Conservation (phyloP, 2,329 filamentous ascomycete species). For the Stagonosporopsis vannaccii region DNA sequence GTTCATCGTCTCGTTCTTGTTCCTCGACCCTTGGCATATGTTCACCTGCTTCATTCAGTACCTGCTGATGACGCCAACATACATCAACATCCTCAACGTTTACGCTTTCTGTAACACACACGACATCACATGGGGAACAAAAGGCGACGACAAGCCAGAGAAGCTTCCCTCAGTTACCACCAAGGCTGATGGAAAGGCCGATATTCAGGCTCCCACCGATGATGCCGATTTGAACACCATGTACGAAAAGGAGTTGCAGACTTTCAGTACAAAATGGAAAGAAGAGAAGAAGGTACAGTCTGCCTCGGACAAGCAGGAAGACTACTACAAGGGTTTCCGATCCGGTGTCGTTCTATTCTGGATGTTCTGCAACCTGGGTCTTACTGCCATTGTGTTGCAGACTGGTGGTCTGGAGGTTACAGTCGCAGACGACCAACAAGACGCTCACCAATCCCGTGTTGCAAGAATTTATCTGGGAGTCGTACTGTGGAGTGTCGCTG, state of each 20-base stretch:
- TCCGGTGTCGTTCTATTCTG: slow-evolving; percentile 90
- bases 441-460: slow-evolving; percentile 60
- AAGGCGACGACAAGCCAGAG: slow-evolving; percentile 95
- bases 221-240: slow-evolving; percentile 94
- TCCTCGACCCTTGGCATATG: slow-evolving; percentile 99
- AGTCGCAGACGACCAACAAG: slow-evolving; percentile 49
- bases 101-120: slow-evolving; percentile 99
- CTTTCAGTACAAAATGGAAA: slow-evolving; percentile 77
- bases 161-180: slow-evolving; percentile 87
- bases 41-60: slow-evolving; percentile 94
- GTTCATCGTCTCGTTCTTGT: slow-evolving; percentile 88
- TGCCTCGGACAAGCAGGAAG: slow-evolving; percentile 84
- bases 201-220: slow-evolving; percentile 83
- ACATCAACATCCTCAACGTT: slow-evolving; percentile 98
- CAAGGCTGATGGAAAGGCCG: slow-evolving; percentile 94
- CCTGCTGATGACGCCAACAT: slow-evolving; percentile 91
- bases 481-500: slow-evolving; percentile 89
- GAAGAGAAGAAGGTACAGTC: slow-evolving; percentile 70
- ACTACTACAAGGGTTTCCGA: slow-evolving; percentile 97
- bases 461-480: slow-evolving; percentile 85
- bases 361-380: slow-evolving; percentile 95
- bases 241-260: slow-evolving; percentile 83
- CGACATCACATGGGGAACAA: slow-evolving; percentile 97
- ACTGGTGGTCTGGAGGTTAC: slow-evolving; percentile 76
- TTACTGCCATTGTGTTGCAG: slow-evolving; percentile 85